These are phyloP conservation scores for Biancaea sappan DNA, from an alignment of 306 rosid species.

Conservation along the genomic window DNA sequence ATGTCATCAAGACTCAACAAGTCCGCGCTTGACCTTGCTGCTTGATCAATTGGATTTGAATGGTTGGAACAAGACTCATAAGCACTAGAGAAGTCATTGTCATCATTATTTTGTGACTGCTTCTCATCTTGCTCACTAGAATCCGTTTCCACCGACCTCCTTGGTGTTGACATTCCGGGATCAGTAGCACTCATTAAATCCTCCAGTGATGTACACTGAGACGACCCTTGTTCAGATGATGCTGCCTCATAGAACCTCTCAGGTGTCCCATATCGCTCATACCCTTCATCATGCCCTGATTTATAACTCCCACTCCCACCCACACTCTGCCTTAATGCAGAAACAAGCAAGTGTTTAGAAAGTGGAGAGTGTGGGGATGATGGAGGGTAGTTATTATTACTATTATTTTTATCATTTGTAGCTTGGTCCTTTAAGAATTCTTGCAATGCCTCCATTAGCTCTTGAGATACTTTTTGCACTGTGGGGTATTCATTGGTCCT, in stretches of 20 bases:
- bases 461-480: slow-evolving; percentile 75
- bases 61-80: slow-evolving; percentile 29
- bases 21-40: slow-evolving; percentile 33
- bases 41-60: slow-evolving; percentile 21
- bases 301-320: slow-evolving; percentile 9
- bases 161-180: slow-evolving; percentile 35
- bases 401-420: neutral
- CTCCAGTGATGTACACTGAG: slow-evolving; percentile 56
- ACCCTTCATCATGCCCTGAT: slow-evolving; percentile 35
- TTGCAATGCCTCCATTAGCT: slow-evolving; percentile 69
- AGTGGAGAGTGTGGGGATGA: slow-evolving; percentile 18
- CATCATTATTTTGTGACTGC: slow-evolving; percentile 33
- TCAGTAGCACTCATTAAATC: slow-evolving; percentile 56
- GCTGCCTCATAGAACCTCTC: slow-evolving; percentile 41
- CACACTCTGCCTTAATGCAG: neutral
- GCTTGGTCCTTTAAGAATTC: slow-evolving; percentile 82
- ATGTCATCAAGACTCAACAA: slow-evolving; percentile 34
- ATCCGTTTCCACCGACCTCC: slow-evolving; percentile 28
- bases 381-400: neutral
- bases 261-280: slow-evolving; percentile 34
- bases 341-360: slow-evolving; percentile 9
- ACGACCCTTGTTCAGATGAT: slow-evolving; percentile 44
- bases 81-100: slow-evolving; percentile 37
- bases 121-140: slow-evolving; percentile 41
- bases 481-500: slow-evolving; percentile 85